These are phyloP conservation scores for Thymus quinquecostatus DNA, from an alignment of 257 asterid genomes.

Conservation along the genomic window DNA sequence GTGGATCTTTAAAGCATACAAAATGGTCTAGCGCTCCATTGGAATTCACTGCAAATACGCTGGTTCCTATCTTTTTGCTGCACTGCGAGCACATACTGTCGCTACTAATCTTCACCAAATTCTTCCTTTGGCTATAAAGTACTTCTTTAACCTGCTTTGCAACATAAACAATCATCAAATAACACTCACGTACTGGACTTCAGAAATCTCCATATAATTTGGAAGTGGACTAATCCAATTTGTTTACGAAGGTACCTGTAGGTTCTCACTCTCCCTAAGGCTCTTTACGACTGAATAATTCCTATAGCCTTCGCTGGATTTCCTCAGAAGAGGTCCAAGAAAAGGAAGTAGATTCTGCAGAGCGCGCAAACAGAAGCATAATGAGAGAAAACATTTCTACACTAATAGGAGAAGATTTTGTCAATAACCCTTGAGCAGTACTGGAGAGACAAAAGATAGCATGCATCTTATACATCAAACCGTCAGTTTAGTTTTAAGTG, in stretches of 20 bases:
- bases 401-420: conserved; percentile 13
- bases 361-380: conserved; percentile 29
- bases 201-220: too few species aligned
- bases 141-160: conserved; percentile 78
- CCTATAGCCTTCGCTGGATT: conserved; percentile 88
- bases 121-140: conserved; percentile 70
- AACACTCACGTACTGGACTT: neutral
- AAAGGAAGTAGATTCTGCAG: conserved; percentile 92
- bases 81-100: conserved; percentile 93
- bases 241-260: conserved; percentile 60
- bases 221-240: conserved; percentile 15
- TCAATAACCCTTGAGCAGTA: conserved; percentile 16
- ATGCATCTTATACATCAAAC: conserved; percentile 5
- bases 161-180: neutral
- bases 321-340: conserved; percentile 90
- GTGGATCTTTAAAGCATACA: conserved; percentile 88
- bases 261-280: conserved; percentile 88
- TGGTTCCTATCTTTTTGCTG: conserved; percentile 87
- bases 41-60: conserved; percentile 95
- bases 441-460: neutral
- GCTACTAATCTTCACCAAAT: conserved; percentile 69
- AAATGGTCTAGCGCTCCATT: conserved; percentile 90
- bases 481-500: too few species aligned
- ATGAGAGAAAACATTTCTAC: conserved; percentile 14
- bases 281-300: conserved; percentile 85